Percentiles rank a stretch among this genome's conserved stretches.
Conservation (phyloP, 768 basidiomycete species). For the Naganishia friedmannii region DNA sequence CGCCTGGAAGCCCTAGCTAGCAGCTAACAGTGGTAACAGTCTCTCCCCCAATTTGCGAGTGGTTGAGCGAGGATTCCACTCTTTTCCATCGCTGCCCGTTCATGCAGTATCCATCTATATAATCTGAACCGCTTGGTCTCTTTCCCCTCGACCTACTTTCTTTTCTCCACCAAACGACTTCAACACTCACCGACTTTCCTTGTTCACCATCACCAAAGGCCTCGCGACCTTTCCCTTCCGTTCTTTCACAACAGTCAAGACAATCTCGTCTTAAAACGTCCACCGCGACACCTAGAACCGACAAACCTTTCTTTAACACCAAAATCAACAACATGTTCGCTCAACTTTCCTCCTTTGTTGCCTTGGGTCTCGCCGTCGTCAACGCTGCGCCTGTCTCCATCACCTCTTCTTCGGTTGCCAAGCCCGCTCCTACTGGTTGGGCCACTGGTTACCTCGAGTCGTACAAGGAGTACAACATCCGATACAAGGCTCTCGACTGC, state of each 20-base stretch:
- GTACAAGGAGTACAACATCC: constrained; percentile 57
- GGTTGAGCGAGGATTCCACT: neutral
- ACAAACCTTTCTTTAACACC: constrained; percentile 4
- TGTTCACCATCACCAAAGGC: constrained; percentile 10
- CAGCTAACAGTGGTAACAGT: neutral
- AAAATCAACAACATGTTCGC: constrained; percentile 9
- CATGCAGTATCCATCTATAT: neutral
- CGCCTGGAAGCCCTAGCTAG: neutral
- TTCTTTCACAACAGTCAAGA: constrained; percentile 22
- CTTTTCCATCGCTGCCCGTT: neutral
- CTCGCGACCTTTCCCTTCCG: constrained; percentile 11
- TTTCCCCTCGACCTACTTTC: neutral
- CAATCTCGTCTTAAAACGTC: constrained; percentile 24
- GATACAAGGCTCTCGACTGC: constrained; percentile 64
- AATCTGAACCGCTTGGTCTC: neutral
- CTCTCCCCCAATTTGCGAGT: neutral
- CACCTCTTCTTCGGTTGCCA: constrained; percentile 14
- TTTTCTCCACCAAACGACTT: neutral
- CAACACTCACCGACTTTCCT: constrained; percentile 13
- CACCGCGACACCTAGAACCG: constrained; percentile 15
- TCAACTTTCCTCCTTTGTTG: constrained; percentile 20
- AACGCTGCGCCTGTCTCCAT: constrained; percentile 14
- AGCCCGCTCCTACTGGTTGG: constrained; percentile 38
- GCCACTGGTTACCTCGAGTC: constrained; percentile 49
- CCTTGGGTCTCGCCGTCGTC: constrained; percentile 25